Conservation (phyloP, 179 eudicot species). For the Carnegiea gigantea region DNA sequence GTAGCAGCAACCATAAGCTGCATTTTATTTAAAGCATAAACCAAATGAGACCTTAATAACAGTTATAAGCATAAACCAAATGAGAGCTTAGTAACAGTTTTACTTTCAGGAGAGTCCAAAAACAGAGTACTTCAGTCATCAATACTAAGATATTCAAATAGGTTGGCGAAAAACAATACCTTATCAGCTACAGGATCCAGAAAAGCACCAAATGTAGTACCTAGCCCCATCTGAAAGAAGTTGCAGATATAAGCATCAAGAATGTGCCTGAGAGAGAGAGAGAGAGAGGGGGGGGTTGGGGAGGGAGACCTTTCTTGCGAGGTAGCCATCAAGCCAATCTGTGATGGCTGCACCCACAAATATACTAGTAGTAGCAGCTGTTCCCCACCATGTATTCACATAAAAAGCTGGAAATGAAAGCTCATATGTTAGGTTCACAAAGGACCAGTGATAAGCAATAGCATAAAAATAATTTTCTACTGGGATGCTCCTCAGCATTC, state of each 20-base stretch:
- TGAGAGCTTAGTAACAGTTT: too few species aligned
- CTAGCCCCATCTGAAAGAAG: constrained; percentile 71
- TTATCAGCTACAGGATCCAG: constrained; percentile 99
- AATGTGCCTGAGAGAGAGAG: background rate
- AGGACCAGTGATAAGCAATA: background rate
- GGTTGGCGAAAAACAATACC: constrained; percentile 38
- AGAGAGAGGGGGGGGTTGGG: background rate
- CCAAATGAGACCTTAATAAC: constrained; percentile 19
- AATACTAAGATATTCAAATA: background rate
- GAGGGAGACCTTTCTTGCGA: constrained; percentile 76
- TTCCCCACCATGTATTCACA: constrained; percentile 76
- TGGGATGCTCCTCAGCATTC: background rate
- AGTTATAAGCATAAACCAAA: too few species aligned
- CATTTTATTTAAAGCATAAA: constrained; percentile 33
- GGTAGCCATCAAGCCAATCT: constrained; percentile 99
- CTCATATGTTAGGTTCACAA: constrained; percentile 12
- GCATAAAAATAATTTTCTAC: background rate
- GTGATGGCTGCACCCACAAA: constrained; percentile 91
- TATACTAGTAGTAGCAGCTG: constrained; percentile 76
- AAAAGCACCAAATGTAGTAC: constrained; percentile 93
- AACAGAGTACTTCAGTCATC: background rate
- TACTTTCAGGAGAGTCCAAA: background rate
- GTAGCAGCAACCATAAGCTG: constrained; percentile 99
- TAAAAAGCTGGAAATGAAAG: constrained; percentile 63
- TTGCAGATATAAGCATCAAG: background rate